Base-by-base conservation (phyloP, 345 rosid genomes). In the Linum tenue region DNA sequence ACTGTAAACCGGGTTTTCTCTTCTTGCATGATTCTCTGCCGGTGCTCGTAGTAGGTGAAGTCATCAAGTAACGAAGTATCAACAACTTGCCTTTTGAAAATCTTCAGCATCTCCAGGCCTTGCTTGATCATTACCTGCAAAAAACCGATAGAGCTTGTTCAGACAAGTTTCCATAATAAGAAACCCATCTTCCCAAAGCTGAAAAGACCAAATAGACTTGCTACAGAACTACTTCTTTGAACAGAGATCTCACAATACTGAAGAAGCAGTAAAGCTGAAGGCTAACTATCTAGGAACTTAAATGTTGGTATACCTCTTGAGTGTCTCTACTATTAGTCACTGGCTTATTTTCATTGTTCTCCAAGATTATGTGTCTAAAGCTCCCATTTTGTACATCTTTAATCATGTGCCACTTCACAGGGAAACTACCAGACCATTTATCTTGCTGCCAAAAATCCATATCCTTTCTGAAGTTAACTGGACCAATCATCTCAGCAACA, bases 391-490 rank as follows among this genome's bases (percentile, higher is more conserved):
- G 84, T 63, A 88, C 81, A 75, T 94, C 96, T 78, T 90, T 94
- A 51, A 94, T 83, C 41, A 94, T 72, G 68, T 90, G 97, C 99
- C 99, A 90, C 80, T 86, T 94, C 44, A 94, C 95, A 69, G 86
- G 81, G 72, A 94, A 90, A 79, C 96, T 86, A 56, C 99, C 99
- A 53, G 86, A 88, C 99, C 97, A 94, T 78, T 94, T 94, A 72
- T 94, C 96, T 78, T 94, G 99, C 82, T 88, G 99, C 99, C 99
- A 94, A 78, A 90, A 94, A 70, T 90, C 95, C 96, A 94, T 86
- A 69, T 88, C 95, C 70, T 72, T 84, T 38, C 73, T 78, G 53
- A 86, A 85, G 70, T 92, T 86, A 74, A 90, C 96, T 2, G 95
- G 86, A 60, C 95, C 96, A 59, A 79, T 72, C 99, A 94, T 94